A percentile compares a stretch with the other conserved stretches of the same genome.
phyloP scores from a whole-genome alignment of 2,329 filamentous ascomycete genomes.

The Curvularia verruculosa region DNA sequence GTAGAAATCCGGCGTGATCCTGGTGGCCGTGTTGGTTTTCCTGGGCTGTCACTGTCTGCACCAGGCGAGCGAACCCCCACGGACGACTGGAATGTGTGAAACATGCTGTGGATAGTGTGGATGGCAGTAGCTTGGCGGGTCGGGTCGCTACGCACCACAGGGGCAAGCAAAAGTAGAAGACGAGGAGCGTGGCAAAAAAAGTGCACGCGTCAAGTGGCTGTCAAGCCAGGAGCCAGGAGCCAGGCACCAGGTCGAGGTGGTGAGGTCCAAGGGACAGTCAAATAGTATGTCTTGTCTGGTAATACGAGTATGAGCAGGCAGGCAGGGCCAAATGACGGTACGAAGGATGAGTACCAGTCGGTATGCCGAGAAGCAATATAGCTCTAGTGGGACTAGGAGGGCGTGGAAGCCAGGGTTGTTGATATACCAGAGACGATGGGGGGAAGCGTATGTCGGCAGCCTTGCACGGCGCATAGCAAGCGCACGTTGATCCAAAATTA shows the following conservation, averaged over 20 bases:
- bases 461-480: slow-evolving; percentile 21
- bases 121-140: slow-evolving; percentile 3
- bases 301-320: neutral
- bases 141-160: slow-evolving; percentile 2
- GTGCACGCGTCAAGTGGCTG: slow-evolving; percentile 13
- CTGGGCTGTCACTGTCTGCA: slow-evolving; percentile 41
- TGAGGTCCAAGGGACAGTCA: slow-evolving; percentile 15
- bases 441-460: neutral
- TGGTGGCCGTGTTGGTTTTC: slow-evolving; percentile 45
- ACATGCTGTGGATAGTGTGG: slow-evolving; percentile 44
- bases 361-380: slow-evolving; percentile 22
- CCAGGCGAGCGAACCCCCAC: slow-evolving; percentile 40
- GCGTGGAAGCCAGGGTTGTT: slow-evolving; percentile 13
- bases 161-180: slow-evolving; percentile 5
- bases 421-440: slow-evolving; percentile 27
- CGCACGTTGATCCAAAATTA: slow-evolving; percentile 27
- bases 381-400: slow-evolving; percentile 15
- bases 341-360: slow-evolving; percentile 5
- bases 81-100: slow-evolving; percentile 54
- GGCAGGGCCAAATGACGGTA: slow-evolving; percentile 22
- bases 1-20: slow-evolving; percentile 55
- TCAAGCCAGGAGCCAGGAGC: slow-evolving; percentile 11
- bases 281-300: slow-evolving; percentile 1
- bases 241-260: slow-evolving; percentile 16
- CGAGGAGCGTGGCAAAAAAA: neutral